Base-by-base conservation (phyloP, 768 basidiomycete genomes). In the Tulasnella sp. region DNA sequence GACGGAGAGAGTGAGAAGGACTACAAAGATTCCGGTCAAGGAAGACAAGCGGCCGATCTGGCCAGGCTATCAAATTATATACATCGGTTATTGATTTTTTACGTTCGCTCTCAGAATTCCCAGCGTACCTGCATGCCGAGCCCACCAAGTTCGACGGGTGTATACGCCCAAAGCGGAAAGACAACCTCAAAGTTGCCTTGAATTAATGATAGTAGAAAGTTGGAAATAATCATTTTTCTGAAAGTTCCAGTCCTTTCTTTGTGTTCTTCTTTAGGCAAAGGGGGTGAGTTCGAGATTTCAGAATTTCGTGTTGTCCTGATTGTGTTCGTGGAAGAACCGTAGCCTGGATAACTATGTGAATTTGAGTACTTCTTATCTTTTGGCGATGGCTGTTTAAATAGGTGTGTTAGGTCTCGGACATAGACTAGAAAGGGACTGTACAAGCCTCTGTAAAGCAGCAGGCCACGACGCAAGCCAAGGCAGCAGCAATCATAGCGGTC, bases 81-180 rank as follows among this genome's bases (percentile, higher is more conserved):
- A 70, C 67, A 4, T 70, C 16, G 5, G 67, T 26, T 70, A 32
- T 20, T n/a, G n/a, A 13, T 7, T 39, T n/a, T 10, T 1, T 20
- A 1, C 16, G 15, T 70, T 5, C 32, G 16, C n/a, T 26, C 29
- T 70, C 67, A 2, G 13, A 40, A 9, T 40, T 70, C 29, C 16
- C 0, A 70, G 15, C 67, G 20, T 39, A 70, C 67, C 67, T 70
- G 32, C n/a, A 15, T 32, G 2, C 32, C 29, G 9, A 70, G 67
- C 29, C 67, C 67, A 16, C 67, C 67, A 16, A 32, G 67, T 26
- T 39, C 32, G 37, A 70, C 37, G 29, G 67, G 67, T 39, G 67
- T 70, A 26, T 70, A 70, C 13, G 67, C 67, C 67, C 67, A 70
- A 32, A 70, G 67, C 15, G 67, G 29, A 39, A 70, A 70, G 32